Evolutionary conservation across 1,284 basidiomycete genomes (phyloP).

Genomic region (Moniliophthora roreri): DNA sequence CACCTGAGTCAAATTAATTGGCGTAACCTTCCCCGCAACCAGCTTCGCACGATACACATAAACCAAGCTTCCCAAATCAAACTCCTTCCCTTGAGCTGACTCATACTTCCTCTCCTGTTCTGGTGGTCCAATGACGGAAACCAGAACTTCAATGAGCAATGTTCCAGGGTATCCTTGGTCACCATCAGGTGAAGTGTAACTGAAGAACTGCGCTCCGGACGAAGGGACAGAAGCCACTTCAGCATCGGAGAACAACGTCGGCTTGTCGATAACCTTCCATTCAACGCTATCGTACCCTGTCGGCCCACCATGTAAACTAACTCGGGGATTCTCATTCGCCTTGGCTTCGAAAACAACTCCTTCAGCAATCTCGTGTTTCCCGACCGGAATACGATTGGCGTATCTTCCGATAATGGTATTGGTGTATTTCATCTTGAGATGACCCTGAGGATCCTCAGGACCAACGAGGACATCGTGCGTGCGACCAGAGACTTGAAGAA

Average conservation of each 20-base stretch:
- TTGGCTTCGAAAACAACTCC: slow-evolving; percentile 39
- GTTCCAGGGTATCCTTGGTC: slow-evolving; percentile 69
- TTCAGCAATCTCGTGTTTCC: slow-evolving; percentile 47
- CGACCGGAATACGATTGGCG: slow-evolving; percentile 67
- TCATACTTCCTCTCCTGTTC: slow-evolving; percentile 29
- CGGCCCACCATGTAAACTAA: slow-evolving; percentile 72
- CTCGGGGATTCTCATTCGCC: slow-evolving; percentile 55
- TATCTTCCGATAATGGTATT: slow-evolving; percentile 75
- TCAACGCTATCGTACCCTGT: slow-evolving; percentile 57
- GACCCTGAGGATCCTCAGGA: slow-evolving; percentile 61
- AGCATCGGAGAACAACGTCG: slow-evolving; percentile 54
- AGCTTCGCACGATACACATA: slow-evolving; percentile 69
- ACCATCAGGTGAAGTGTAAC: slow-evolving; percentile 57
- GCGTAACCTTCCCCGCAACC: slow-evolving; percentile 52
- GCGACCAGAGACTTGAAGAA: slow-evolving; percentile 62
- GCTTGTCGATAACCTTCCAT: slow-evolving; percentile 49
- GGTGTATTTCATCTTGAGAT: slow-evolving; percentile 62
- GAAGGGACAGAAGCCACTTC: slow-evolving; percentile 44
- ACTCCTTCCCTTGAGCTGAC: slow-evolving; percentile 33
- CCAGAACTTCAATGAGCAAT: slow-evolving; percentile 57
- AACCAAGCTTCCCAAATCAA: slow-evolving; percentile 60
- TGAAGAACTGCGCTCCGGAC: slow-evolving; percentile 50
- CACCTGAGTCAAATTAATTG: slow-evolving; percentile 75
- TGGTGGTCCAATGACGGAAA: slow-evolving; percentile 53
- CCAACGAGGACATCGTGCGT: slow-evolving; percentile 76